Conservation (phyloP, 208 protist species). For the Acanthamoeba royreba region DNA sequence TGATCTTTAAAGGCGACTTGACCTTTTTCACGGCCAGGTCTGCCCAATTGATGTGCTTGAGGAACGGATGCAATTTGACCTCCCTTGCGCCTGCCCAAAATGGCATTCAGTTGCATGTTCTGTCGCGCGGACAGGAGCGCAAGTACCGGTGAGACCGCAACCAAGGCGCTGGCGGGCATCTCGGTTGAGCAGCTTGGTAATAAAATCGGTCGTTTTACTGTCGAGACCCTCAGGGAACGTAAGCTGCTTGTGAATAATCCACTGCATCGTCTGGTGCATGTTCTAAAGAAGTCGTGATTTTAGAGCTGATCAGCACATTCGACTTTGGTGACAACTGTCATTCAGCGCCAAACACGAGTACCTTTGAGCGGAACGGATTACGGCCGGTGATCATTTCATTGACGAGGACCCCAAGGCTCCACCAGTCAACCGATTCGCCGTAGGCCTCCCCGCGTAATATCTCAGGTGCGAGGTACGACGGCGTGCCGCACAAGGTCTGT, state of each 20-base stretch:
- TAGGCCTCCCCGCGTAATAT: constrained; percentile 11
- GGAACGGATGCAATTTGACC: not conserved
- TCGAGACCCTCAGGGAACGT: not conserved
- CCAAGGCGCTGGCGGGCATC: not conserved
- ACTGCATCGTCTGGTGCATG: constrained; percentile 47
- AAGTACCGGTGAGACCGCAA: not conserved
- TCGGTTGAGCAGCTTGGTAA: constrained; percentile 25
- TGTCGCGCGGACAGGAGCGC: not conserved
- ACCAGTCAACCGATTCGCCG: constrained; percentile 39
- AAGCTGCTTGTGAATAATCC: constrained; percentile 43
- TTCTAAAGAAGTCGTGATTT: no score
- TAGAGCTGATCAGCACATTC: no score
- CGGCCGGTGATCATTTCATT: constrained; percentile 36
- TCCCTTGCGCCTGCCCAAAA: not conserved
- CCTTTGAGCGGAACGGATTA: not conserved
- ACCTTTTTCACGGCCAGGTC: not conserved
- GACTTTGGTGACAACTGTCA: no score
- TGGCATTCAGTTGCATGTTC: no score
- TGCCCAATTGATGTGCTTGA: not conserved
- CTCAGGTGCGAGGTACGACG: constrained; percentile 18
- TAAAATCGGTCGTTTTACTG: not conserved
- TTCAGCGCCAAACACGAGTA: no score
- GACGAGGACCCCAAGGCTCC: constrained; percentile 16
- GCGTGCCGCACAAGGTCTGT: constrained; percentile 14
- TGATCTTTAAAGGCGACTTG: not conserved